Percentiles rank a stretch among this genome's conserved stretches.
Evolutionary conservation across 257 asterid species (phyloP).

Genomic region (Solanum acaule): DNA sequence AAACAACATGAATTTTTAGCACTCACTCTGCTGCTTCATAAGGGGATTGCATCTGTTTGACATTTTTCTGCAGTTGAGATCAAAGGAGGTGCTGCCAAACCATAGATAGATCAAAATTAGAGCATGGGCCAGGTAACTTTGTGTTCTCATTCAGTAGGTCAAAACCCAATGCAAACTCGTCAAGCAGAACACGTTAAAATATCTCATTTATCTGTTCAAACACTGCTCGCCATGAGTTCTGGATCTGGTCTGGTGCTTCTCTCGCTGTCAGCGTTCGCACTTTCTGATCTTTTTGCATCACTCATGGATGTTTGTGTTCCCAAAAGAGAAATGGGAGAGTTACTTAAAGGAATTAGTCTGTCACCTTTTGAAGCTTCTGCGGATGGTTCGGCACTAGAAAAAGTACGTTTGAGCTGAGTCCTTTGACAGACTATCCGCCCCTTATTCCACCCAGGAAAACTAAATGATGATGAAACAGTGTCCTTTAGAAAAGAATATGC

Average conservation of each 20-base stretch:
- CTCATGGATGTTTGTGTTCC: conserved; percentile 19
- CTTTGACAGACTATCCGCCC: conserved; percentile 82
- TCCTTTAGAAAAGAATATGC: conserved; percentile 71
- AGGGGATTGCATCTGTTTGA: not conserved
- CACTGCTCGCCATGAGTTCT: conserved; percentile 59
- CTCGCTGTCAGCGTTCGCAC: conserved; percentile 13
- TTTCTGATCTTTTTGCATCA: conserved; percentile 26
- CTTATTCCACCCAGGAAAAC: conserved; percentile 88
- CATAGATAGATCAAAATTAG: not conserved
- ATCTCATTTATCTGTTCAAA: conserved; percentile 20
- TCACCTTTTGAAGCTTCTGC: conserved; percentile 33
- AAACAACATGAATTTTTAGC: not conserved
- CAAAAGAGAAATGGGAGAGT: conserved; percentile 45
- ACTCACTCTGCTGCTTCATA: not conserved
- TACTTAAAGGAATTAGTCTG: conserved; percentile 23
- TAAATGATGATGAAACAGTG: conserved; percentile 54
- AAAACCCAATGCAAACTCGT: not conserved
- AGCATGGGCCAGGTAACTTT: not conserved
- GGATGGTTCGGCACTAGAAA: conserved; percentile 31
- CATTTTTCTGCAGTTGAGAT: not conserved
- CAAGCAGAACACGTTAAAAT: conserved; percentile 3
- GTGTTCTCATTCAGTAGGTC: not conserved
- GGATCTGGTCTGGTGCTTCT: conserved; percentile 21
- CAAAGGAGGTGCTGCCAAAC: not conserved
- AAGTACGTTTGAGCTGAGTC: conserved; percentile 64